Percentiles rank a stretch among this genome's conserved stretches.
phyloP scores from a whole-genome alignment of 495 filamentous ascomycete genomes.

The Lophium mytilinum region DNA sequence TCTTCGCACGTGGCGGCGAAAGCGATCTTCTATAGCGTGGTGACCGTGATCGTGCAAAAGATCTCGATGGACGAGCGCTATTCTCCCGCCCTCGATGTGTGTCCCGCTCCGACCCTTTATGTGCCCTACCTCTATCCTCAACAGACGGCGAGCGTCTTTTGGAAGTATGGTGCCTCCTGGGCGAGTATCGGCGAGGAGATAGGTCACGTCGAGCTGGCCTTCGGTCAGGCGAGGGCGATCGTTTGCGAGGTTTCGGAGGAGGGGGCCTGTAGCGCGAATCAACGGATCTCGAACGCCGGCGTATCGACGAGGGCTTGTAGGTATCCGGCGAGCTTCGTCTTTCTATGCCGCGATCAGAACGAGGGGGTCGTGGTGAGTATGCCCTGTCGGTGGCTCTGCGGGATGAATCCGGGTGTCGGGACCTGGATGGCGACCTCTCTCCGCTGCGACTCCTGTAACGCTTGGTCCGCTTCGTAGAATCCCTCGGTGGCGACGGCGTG shows the following conservation, averaged over 20 bases:
- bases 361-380: conserved; percentile 24
- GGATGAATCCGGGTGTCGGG: conserved; percentile 14
- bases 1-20: conserved; percentile 2
- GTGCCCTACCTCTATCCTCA: conserved; percentile 12
- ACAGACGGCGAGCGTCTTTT: conserved; percentile 15
- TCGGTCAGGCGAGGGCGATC: conserved; percentile 20
- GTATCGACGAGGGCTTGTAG: conserved; percentile 21
- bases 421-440: conserved; percentile 21
- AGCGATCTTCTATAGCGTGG: conserved; percentile 11
- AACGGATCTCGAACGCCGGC: conserved; percentile 28
- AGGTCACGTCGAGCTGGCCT: conserved; percentile 14
- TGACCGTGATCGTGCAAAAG: conserved; percentile 16
- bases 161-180: conserved; percentile 6
- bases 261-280: conserved; percentile 25
- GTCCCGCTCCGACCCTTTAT: conserved; percentile 1
- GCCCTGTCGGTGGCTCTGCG: conserved; percentile 21
- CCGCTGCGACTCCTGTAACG: conserved; percentile 27
- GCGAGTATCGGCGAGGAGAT: conserved; percentile 21
- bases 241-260: conserved; percentile 10
- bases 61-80: conserved; percentile 3
- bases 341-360: conserved; percentile 20
- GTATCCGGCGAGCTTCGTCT: conserved; percentile 23
- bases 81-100: conserved; percentile 6
- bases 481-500: conserved; percentile 23
- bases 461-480: conserved; percentile 17